phyloP scores from a whole-genome alignment of 768 basidiomycete genomes.

The Kwoniella sp. region DNA sequence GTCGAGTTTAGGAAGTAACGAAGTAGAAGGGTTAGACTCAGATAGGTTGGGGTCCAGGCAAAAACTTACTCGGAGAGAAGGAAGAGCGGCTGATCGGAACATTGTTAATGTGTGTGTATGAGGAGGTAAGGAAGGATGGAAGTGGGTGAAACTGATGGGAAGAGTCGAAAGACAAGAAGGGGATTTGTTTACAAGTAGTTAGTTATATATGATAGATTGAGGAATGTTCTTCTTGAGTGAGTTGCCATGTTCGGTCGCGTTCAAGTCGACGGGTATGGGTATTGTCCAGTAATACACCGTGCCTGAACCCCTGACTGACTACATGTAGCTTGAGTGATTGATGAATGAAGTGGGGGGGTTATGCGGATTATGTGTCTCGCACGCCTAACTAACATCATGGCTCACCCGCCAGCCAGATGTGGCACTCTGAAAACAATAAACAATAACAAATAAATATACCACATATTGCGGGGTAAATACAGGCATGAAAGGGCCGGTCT shows the following conservation, averaged over 20 bases:
- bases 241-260: slow-evolving; percentile 6
- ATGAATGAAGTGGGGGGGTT: background rate
- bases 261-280: background rate
- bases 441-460: too few species aligned
- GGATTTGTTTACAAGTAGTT: slow-evolving; percentile 1
- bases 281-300: slow-evolving; percentile 2
- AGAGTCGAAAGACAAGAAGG: background rate
- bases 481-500: too few species aligned
- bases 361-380: too few species aligned
- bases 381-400: too few species aligned
- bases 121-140: too few species aligned
- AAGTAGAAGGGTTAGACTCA: too few species aligned
- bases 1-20: background rate
- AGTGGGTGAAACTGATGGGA: background rate
- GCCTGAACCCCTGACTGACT: slow-evolving; percentile 2
- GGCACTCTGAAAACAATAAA: background rate
- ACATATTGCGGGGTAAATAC: too few species aligned
- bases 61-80: slow-evolving; percentile 21
- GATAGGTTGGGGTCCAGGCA: background rate
- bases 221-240: background rate
- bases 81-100: slow-evolving; percentile 21
- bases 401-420: background rate
- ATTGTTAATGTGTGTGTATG: slow-evolving; percentile 7
- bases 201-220: slow-evolving; percentile 5
- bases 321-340: background rate